Evolutionary conservation across 208 protist genomes (phyloP).

Genomic region (Trypanosoma scelopori): DNA sequence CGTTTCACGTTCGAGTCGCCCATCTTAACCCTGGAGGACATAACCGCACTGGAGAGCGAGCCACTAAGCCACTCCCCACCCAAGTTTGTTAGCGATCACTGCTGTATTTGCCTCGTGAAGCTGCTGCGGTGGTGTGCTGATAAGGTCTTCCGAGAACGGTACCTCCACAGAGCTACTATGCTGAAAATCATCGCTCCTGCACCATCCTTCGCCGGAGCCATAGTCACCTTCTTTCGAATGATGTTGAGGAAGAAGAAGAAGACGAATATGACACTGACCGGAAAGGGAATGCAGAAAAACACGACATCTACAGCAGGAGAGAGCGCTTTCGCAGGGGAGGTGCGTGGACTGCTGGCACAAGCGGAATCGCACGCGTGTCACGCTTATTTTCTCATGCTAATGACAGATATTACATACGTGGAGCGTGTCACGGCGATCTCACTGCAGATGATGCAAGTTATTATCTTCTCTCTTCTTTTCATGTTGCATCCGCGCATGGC

Average conservation of each 20-base stretch:
- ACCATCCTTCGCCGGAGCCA: constrained; percentile 44
- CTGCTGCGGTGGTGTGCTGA: constrained; percentile 69
- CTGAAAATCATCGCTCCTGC: constrained; percentile 54
- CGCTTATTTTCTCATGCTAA: constrained; percentile 51
- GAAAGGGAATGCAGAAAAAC: not conserved
- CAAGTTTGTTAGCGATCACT: constrained; percentile 56
- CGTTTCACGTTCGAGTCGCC: constrained; percentile 43
- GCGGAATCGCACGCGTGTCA: constrained; percentile 68
- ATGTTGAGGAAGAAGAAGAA: constrained; percentile 34
- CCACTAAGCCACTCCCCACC: constrained; percentile 59
- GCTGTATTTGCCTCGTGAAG: constrained; percentile 69
- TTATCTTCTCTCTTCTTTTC: constrained; percentile 53
- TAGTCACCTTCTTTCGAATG: constrained; percentile 54
- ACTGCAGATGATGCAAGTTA: constrained; percentile 48
- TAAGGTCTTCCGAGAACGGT: constrained; percentile 68
- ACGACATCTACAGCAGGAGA: not conserved
- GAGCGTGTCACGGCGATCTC: constrained; percentile 58
- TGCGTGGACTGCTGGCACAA: constrained; percentile 60
- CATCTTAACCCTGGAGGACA: constrained; percentile 25
- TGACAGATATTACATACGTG: constrained; percentile 55
- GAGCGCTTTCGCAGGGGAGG: constrained; percentile 11
- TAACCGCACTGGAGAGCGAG: constrained; percentile 59
- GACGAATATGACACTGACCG: not conserved
- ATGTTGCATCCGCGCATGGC: constrained; percentile 65
- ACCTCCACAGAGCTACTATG: constrained; percentile 79